phyloP scores from a whole-genome alignment of 2,329 filamentous ascomycete genomes.

The Endocalyx cinctus region DNA sequence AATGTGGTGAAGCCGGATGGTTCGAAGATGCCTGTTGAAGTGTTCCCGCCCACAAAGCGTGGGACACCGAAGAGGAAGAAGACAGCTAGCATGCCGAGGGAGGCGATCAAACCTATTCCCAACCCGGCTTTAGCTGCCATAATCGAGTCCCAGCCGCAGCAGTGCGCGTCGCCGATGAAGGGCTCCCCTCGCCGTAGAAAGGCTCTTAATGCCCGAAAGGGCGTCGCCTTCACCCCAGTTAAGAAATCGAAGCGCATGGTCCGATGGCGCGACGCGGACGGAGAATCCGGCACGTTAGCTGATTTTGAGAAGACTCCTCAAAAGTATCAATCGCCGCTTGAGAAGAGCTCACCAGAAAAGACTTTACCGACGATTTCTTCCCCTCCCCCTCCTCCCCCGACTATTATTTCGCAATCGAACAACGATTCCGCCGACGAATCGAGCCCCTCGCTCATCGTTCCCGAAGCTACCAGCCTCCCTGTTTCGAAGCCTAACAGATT shows the following conservation, averaged over 20 bases:
- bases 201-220: conserved; percentile 58
- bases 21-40: conserved; percentile 53
- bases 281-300: conserved; percentile 76
- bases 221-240: conserved; percentile 74
- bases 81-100: conserved; percentile 31
- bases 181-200: conserved; percentile 79
- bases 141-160: conserved; percentile 24
- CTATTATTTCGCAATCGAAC: conserved; percentile 49
- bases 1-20: conserved; percentile 92
- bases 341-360: conserved; percentile 47
- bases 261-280: conserved; percentile 85
- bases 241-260: conserved; percentile 77
- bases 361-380: conserved; percentile 38
- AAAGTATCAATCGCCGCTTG: conserved; percentile 56
- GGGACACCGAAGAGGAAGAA: conserved; percentile 76
- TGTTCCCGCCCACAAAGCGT: conserved; percentile 64
- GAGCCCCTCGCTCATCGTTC: conserved; percentile 55
- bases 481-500: conserved; percentile 67
- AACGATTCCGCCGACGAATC: conserved; percentile 52
- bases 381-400: no score
- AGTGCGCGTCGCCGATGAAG: conserved; percentile 63
- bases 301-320: conserved; percentile 91
- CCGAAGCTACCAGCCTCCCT: conserved; percentile 34
- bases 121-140: conserved; percentile 36
- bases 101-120: conserved; percentile 38